Conservation (phyloP, 164 flowering plant genomes). For the Magnolia changhungtana region DNA sequence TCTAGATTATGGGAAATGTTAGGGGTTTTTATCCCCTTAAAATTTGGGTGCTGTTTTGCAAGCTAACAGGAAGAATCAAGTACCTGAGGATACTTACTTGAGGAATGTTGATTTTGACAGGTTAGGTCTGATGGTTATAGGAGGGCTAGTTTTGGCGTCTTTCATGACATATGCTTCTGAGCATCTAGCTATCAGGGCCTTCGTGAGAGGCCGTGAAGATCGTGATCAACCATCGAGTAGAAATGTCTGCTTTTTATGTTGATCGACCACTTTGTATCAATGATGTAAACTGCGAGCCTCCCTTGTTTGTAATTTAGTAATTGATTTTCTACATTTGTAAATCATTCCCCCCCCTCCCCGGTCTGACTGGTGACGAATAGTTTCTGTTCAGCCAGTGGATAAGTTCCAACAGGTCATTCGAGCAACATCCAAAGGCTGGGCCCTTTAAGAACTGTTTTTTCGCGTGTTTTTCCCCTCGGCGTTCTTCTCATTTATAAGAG, state of each 20-base stretch:
- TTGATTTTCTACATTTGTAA: not conserved
- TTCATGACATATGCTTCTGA: constrained; percentile 97
- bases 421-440: too few species aligned
- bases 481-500: too few species aligned
- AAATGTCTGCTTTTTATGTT: constrained; percentile 50
- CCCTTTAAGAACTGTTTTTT: too few species aligned
- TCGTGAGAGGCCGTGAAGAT: constrained; percentile 70
- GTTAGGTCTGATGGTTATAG: constrained; percentile 87
- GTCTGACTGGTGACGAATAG: too few species aligned
- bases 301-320: not conserved
- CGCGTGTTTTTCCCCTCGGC: too few species aligned
- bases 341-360: not conserved
- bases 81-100: not conserved
- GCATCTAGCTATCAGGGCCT: constrained; percentile 75
- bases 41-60: too few species aligned
- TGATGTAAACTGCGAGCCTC: not conserved
- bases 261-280: constrained; percentile 9
- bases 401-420: too few species aligned
- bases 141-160: constrained; percentile 70
- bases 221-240: constrained; percentile 47
- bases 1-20: too few species aligned
- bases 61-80: not conserved
- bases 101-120: constrained; percentile 35
- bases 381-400: too few species aligned
- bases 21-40: too few species aligned